Base-by-base conservation (phyloP, 2,329 filamentous ascomycete species). In the Ustulina deusta region DNA sequence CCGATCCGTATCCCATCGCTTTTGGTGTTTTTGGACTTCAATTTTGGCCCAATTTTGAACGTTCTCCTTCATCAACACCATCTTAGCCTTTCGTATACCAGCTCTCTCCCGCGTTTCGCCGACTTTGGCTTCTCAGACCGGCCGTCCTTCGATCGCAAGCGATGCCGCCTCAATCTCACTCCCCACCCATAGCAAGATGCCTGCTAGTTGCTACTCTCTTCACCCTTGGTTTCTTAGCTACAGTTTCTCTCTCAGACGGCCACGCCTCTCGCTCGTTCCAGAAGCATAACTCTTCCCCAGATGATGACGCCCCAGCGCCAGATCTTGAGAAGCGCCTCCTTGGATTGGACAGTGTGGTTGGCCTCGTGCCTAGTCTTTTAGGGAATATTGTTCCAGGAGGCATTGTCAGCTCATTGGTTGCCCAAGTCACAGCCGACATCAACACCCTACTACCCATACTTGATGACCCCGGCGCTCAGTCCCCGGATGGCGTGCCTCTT, bases 11-110 rank as follows among this genome's bases (percentile, higher is more conserved):
- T 70, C 42, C 68, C 57, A 40, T 65, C 70, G n/a, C 59, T 69
- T 77, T 76, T 77, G 72, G 72, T 72, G 69, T 74, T 76, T 75
- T 77, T 76, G 76, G 73, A 71, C 72, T 72, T 71, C 64, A 66
- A 64, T 74, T 75, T 78, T 77, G 73, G 74, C 65, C 65, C 66
- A 65, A 68, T 72, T 73, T 74, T 74, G 71, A 73, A 72, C 61
- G 69, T 68, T 66, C 64, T 55, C 48, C 42, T 63, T 52, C 61
- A 48, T 67, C 67, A 60, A 54, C 64, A 40, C 44, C 61, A 49
- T 56, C 44, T 70, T 73, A 61, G 49, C 46, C 42, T 52, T 63
- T 44, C 55, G 40, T 54, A 67, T 70, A 62, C 60, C 61, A 61
- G 49, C 49, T 38, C 40, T 40, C 61, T 55, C 46, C 42, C 38